Conservation (phyloP, 768 basidiomycete genomes). For the Boletus rubroflammeus region DNA sequence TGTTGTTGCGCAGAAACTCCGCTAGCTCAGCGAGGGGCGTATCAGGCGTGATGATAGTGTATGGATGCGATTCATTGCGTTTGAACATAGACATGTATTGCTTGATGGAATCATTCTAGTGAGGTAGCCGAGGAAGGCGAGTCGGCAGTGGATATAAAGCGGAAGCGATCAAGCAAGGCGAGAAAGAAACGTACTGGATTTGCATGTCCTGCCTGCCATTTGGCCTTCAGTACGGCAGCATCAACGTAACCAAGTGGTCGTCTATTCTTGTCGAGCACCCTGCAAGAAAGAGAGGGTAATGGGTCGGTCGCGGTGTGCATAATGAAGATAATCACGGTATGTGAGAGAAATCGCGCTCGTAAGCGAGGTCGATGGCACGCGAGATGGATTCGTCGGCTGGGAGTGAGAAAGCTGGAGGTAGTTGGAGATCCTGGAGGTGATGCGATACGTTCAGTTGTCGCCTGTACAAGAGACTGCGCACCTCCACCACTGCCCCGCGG, state of each 20-base stretch:
- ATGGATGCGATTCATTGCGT: constrained; percentile 59
- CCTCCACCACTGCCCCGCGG: constrained; percentile 90
- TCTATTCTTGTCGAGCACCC: constrained; percentile 69
- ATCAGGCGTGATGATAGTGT: constrained; percentile 76
- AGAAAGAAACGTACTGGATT: constrained; percentile 52
- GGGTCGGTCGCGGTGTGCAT: background rate
- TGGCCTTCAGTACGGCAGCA: constrained; percentile 66
- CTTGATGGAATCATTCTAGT: constrained; percentile 66
- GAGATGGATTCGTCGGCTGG: constrained; percentile 67
- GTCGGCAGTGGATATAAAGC: background rate
- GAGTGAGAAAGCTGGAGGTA: constrained; percentile 84
- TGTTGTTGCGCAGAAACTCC: constrained; percentile 64
- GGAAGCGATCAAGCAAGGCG: background rate
- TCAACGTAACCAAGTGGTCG: constrained; percentile 84
- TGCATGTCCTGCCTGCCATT: constrained; percentile 73
- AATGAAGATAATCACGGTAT: constrained; percentile 60
- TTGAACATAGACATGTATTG: constrained; percentile 73
- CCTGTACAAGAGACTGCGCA: constrained; percentile 21
- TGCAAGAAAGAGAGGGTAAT: constrained; percentile 30
- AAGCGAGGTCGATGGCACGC: constrained; percentile 80
- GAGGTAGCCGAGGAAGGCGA: background rate
- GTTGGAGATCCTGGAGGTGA: constrained; percentile 52
- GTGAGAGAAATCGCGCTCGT: constrained; percentile 92
- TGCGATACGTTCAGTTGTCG: background rate
- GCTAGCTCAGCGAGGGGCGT: constrained; percentile 82